A percentile compares a stretch with the other conserved stretches of the same genome.
phyloP scores from a whole-genome alignment of 805 yeast species.

The Ogataea paraovalis region DNA sequence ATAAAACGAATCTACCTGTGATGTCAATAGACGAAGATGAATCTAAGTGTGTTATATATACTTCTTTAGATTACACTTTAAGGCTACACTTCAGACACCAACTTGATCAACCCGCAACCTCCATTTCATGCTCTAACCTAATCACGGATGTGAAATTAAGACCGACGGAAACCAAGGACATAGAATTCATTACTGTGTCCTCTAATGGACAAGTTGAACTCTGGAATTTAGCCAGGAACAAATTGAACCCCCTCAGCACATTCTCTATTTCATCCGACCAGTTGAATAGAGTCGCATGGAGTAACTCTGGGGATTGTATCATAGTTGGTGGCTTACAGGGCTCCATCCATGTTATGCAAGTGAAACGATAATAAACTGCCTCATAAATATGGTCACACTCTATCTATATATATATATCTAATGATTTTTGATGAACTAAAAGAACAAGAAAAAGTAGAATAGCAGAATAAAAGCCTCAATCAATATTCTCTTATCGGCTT shows the following conservation, averaged over 20 bases:
- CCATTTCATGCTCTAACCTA: slow-evolving; percentile 3
- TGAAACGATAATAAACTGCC: no score
- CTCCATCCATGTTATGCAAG: slow-evolving; percentile 9
- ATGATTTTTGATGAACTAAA: no score
- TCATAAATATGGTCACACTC: no score
- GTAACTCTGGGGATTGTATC: slow-evolving; percentile 4
- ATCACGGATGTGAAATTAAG: slow-evolving; percentile 12
- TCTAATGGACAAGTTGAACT: slow-evolving; percentile 19
- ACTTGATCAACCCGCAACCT: background rate
- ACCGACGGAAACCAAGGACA: background rate
- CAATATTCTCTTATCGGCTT: no score
- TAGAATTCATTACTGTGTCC: slow-evolving; percentile 13
- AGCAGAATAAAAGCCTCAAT: no score
- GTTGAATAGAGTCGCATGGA: slow-evolving; percentile 16
- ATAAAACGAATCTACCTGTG: slow-evolving; percentile 15
- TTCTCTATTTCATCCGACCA: slow-evolving; percentile 21
- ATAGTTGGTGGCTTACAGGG: slow-evolving; percentile 26
- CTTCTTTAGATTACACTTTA: slow-evolving; percentile 13
- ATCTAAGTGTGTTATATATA: slow-evolving; percentile 4
- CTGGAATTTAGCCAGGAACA: slow-evolving; percentile 34
- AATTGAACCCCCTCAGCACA: slow-evolving; percentile 22
- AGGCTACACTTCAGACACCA: background rate
- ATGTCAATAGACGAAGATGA: slow-evolving; percentile 15
- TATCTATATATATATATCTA: no score
- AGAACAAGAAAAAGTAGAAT: no score